phyloP scores from a whole-genome alignment of 768 basidiomycete genomes.

The Scleroderma citrinum region DNA sequence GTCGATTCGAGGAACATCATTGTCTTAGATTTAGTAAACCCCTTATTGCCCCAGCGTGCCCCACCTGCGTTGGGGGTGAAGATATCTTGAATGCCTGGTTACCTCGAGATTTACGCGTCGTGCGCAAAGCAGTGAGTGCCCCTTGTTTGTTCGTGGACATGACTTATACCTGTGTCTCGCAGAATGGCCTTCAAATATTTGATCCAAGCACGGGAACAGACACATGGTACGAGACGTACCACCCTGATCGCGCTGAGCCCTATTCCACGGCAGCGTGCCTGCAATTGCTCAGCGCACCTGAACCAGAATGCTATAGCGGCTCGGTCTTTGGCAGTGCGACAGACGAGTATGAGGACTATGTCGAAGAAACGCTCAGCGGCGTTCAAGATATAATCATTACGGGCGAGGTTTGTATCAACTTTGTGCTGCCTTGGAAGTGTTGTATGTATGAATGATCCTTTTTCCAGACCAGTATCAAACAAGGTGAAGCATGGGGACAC shows the following conservation, averaged over 20 bases:
- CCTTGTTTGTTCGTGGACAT: not conserved
- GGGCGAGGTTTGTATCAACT: conserved; percentile 36
- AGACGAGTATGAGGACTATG: conserved; percentile 36
- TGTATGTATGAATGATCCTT: not conserved
- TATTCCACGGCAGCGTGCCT: conserved; percentile 34
- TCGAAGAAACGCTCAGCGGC: conserved; percentile 34
- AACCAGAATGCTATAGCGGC: conserved; percentile 20
- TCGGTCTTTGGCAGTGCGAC: conserved; percentile 17
- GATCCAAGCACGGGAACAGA: conserved; percentile 35
- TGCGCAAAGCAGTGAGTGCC: conserved; percentile 28
- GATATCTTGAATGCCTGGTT: conserved; percentile 46
- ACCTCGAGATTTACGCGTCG: conserved; percentile 32
- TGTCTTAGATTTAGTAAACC: conserved; percentile 36
- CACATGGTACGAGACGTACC: conserved; percentile 42
- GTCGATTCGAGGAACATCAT: conserved; percentile 41
- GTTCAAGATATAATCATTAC: conserved; percentile 49
- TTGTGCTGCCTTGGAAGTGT: not conserved
- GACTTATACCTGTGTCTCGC: conserved; percentile 9
- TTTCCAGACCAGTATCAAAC: conserved; percentile 35
- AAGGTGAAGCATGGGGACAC: conserved; percentile 47
- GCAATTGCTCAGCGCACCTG: conserved; percentile 10
- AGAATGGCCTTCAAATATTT: conserved; percentile 39
- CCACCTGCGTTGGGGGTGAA: conserved; percentile 30
- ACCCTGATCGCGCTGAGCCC: conserved; percentile 32
- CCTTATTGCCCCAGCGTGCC: conserved; percentile 30